Conservation (phyloP, 208 protist genomes). For the Trypanosoma congolense region DNA sequence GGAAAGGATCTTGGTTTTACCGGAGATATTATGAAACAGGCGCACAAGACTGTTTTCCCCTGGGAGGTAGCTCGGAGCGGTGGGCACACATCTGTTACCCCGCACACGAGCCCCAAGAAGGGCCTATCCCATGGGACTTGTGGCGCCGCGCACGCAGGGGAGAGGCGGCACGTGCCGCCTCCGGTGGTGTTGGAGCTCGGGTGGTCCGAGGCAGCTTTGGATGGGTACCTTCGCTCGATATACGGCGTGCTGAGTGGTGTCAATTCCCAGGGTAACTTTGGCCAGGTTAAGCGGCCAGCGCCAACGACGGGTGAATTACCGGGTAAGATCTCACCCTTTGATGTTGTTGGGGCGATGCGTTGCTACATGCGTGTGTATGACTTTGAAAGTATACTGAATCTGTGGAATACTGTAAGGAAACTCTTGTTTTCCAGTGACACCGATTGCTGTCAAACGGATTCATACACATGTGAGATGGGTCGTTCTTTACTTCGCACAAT, state of each 20-base stretch:
- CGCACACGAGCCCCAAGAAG: no score
- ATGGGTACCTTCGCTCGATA: conserved; percentile 31
- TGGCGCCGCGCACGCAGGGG: neutral
- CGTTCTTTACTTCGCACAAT: neutral
- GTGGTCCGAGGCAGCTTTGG: conserved; percentile 36
- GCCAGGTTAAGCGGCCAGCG: neutral
- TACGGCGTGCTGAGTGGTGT: conserved; percentile 1
- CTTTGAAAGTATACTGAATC: conserved; percentile 58
- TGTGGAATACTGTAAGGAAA: conserved; percentile 41
- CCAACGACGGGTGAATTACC: neutral
- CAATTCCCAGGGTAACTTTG: neutral
- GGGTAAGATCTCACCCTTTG: conserved; percentile 2
- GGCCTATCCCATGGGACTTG: no score
- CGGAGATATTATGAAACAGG: no score
- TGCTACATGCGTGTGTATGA: conserved; percentile 62
- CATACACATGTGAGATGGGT: conserved; percentile 3
- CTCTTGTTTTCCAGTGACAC: conserved; percentile 8
- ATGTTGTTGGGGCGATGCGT: conserved; percentile 61
- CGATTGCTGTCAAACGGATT: neutral
- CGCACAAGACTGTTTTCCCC: no score
- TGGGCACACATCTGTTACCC: no score
- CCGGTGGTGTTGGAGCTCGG: conserved; percentile 41
- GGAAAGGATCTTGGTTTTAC: no score
- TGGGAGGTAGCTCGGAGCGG: no score
- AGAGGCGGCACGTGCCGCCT: neutral